Percentiles rank a stretch among this genome's conserved stretches.
Evolutionary conservation across 2,329 filamentous ascomycete genomes (phyloP).

Genomic region (Ilyonectria mors-panacis): DNA sequence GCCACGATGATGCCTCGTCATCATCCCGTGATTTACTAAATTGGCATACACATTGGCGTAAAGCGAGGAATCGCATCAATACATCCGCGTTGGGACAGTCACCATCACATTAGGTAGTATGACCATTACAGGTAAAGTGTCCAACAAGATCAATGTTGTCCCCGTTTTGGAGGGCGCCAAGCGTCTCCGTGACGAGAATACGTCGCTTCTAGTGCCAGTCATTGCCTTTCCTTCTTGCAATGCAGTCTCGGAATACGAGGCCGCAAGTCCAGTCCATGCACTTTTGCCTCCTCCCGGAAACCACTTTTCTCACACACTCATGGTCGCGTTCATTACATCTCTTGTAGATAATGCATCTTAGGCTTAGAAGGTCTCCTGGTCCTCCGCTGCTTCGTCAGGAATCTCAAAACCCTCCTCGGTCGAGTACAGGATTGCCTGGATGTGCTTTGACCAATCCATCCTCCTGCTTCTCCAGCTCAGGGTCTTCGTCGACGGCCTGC

Average conservation of each 20-base stretch:
- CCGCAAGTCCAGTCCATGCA: slow-evolving; percentile 47
- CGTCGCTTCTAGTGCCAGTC: slow-evolving; percentile 45
- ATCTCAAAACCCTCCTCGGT: slow-evolving; percentile 96
- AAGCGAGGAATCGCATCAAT: slow-evolving; percentile 10
- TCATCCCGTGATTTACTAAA: not conserved
- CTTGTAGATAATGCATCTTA: slow-evolving; percentile 27
- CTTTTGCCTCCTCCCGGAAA: slow-evolving; percentile 41
- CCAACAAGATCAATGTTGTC: slow-evolving; percentile 36
- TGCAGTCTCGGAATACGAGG: slow-evolving; percentile 39
- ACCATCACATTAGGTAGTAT: slow-evolving; percentile 2
- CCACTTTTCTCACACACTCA: slow-evolving; percentile 38
- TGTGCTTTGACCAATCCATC: slow-evolving; percentile 94
- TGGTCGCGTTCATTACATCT: slow-evolving; percentile 49
- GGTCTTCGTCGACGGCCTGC: slow-evolving; percentile 91
- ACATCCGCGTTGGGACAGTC: slow-evolving; percentile 1
- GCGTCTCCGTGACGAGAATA: slow-evolving; percentile 35
- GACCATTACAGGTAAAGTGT: slow-evolving; percentile 25
- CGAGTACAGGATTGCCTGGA: slow-evolving; percentile 96
- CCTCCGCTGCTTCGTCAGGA: slow-evolving; percentile 80
- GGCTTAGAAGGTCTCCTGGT: slow-evolving; percentile 83
- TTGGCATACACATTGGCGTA: not conserved
- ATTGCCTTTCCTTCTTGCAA: slow-evolving; percentile 35
- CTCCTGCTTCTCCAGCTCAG: slow-evolving; percentile 94
- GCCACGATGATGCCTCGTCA: not conserved
- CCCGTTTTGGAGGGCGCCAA: slow-evolving; percentile 20